These are phyloP conservation scores for Ilyonectria robusta DNA, from an alignment of 2,329 filamentous ascomycete genomes.

Conservation along the genomic window DNA sequence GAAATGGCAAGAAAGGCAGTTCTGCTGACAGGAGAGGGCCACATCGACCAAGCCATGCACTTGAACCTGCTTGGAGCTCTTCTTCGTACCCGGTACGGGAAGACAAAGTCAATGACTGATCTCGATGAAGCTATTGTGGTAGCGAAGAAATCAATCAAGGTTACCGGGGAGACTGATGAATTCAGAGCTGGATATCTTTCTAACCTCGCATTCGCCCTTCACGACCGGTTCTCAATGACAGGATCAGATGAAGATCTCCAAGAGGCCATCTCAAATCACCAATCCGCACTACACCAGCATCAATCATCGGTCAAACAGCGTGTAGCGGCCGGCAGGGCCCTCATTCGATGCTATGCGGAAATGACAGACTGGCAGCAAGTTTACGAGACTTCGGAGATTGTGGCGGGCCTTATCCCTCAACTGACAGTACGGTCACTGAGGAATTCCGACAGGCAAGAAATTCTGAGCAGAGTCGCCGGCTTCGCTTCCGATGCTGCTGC, in stretches of 20 bases:
- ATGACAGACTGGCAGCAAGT: not conserved
- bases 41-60: not conserved
- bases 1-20: not conserved
- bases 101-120: not conserved
- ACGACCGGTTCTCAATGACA: not conserved
- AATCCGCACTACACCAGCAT: not conserved
- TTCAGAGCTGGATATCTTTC: not conserved
- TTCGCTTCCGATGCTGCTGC: constrained; percentile 11
- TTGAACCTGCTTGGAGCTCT: not conserved
- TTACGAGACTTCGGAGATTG: not conserved
- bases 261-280: not conserved
- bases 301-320: not conserved
- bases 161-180: not conserved
- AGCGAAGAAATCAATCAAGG: not conserved
- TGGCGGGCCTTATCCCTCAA: not conserved
- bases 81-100: not conserved
- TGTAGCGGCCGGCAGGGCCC: not conserved
- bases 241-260: not conserved
- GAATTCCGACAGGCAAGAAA: constrained; percentile 6
- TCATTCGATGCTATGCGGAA: not conserved
- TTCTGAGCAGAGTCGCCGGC: not conserved
- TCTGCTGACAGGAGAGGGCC: not conserved
- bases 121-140: not conserved
- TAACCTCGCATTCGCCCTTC: not conserved
- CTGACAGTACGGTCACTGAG: not conserved